These are phyloP conservation scores for Myrmaecium sp. DNA, from an alignment of 2,329 filamentous ascomycete species.

Conservation along the genomic window DNA sequence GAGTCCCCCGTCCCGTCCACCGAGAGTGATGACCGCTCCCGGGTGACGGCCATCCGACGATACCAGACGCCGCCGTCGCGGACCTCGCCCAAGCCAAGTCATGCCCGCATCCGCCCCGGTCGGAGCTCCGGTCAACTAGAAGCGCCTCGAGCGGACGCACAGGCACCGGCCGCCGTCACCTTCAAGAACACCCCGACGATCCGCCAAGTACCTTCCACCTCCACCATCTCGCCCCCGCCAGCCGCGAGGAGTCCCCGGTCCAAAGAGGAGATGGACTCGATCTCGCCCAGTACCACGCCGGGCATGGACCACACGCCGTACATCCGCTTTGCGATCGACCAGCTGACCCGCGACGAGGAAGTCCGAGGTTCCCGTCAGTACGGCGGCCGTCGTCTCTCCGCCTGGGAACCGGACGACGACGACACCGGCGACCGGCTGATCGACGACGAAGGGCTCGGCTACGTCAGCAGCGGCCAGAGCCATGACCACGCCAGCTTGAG, in stretches of 20 bases:
- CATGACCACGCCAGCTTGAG: no score
- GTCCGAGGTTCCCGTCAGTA: constrained; percentile 37
- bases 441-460: constrained; percentile 12
- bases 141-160: constrained; percentile 2
- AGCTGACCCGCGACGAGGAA: constrained; percentile 60
- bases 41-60: constrained; percentile 8
- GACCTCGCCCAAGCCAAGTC: constrained; percentile 17
- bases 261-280: constrained; percentile 10
- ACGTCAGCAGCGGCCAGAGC: no score
- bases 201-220: constrained; percentile 5
- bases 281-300: constrained; percentile 31
- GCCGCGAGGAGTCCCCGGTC: constrained; percentile 2
- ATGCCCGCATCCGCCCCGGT: constrained; percentile 16
- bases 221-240: constrained; percentile 1
- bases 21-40: constrained; percentile 16
- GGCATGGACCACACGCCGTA: constrained; percentile 74
- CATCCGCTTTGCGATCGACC: constrained; percentile 78
- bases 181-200: constrained; percentile 14
- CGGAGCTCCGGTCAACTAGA: constrained; percentile 3
- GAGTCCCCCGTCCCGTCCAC: constrained; percentile 17
- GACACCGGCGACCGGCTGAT: constrained; percentile 36
- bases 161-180: constrained; percentile 8
- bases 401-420: constrained; percentile 15
- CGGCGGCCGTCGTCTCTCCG: constrained; percentile 6
- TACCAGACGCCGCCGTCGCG: constrained; percentile 20